phyloP scores from a whole-genome alignment of 2,329 filamentous ascomycete species.

The Fusarium stilboides region DNA sequence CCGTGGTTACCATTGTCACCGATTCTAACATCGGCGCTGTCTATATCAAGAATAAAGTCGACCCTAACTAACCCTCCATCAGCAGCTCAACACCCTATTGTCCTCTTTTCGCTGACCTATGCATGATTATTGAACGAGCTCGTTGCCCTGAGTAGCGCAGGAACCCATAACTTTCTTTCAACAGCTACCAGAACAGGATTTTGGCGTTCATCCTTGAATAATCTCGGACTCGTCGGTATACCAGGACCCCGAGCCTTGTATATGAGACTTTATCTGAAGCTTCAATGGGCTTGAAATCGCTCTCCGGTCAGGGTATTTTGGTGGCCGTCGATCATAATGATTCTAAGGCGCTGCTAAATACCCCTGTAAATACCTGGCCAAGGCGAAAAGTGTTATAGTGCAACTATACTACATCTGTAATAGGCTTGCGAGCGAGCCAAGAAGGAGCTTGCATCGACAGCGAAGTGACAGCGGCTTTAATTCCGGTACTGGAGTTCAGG shows the following conservation, averaged over 20 bases:
- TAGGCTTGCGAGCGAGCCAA: constrained; percentile 28
- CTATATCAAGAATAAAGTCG: constrained; percentile 35
- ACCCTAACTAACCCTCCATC: constrained; percentile 25
- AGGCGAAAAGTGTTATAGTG: constrained; percentile 15
- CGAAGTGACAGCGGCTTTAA: constrained; percentile 21
- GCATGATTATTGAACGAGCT: constrained; percentile 26
- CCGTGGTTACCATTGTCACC: constrained; percentile 27
- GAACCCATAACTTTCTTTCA: background rate
- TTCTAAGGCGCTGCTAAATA: constrained; percentile 12
- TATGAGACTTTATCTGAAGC: background rate
- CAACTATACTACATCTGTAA: constrained; percentile 26
- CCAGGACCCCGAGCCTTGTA: constrained; percentile 1
- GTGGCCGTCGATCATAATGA: constrained; percentile 27
- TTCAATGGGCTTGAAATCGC: constrained; percentile 9
- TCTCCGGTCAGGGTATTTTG: constrained; percentile 25
- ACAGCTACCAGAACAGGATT: constrained; percentile 17
- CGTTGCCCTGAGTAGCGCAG: background rate
- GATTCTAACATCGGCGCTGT: constrained; percentile 24
- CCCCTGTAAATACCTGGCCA: constrained; percentile 22
- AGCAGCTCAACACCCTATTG: constrained; percentile 33
- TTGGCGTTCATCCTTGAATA: constrained; percentile 6
- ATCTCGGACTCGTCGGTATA: constrained; percentile 16
- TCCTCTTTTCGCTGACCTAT: constrained; percentile 19
- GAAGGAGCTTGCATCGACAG: constrained; percentile 4
- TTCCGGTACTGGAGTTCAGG: constrained; percentile 17